These are phyloP conservation scores for Asterionellopsis glacialis DNA, from an alignment of 108 stramenopile species.

Conservation along the genomic window DNA sequence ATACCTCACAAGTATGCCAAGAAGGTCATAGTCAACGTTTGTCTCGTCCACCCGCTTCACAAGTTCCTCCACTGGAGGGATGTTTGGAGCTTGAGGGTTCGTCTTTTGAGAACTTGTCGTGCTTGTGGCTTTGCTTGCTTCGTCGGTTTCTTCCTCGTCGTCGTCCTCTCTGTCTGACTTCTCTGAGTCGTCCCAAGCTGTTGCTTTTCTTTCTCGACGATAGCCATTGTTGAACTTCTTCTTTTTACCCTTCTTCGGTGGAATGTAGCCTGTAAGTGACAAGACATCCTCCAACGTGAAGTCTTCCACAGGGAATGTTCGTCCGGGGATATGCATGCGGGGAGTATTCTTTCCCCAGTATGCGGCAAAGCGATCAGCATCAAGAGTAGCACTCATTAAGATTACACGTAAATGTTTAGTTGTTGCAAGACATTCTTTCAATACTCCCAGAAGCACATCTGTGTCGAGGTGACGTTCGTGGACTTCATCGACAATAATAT, in stretches of 20 bases:
- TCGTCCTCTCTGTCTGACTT: conserved; percentile 40
- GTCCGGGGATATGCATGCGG: conserved; percentile 89
- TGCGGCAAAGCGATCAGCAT: conserved; percentile 82
- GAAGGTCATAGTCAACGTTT: conserved; percentile 61
- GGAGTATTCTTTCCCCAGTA: conserved; percentile 79
- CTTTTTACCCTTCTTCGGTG: conserved; percentile 63
- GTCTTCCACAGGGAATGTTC: conserved; percentile 89
- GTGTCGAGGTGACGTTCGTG: conserved; percentile 89
- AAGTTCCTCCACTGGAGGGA: conserved; percentile 50
- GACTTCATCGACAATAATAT: conserved; percentile 95
- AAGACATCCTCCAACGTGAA: conserved; percentile 88
- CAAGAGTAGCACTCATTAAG: conserved; percentile 92
- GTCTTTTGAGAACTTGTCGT: conserved; percentile 1
- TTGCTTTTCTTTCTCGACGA: conserved; percentile 9
- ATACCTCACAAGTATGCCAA: conserved; percentile 51
- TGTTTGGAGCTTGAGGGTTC: not conserved
- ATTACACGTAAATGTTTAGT: conserved; percentile 53
- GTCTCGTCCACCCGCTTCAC: conserved; percentile 65
- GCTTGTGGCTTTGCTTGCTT: conserved; percentile 4
- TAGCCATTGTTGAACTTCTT: conserved; percentile 4
- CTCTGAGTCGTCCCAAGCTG: conserved; percentile 40
- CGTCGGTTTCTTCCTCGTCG: conserved; percentile 18
- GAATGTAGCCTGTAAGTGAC: conserved; percentile 68
- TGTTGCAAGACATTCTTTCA: conserved; percentile 29
- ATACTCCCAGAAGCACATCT: conserved; percentile 70